Base-by-base conservation (phyloP, 139 green algal genomes). In the Edaphochlamys debaryana region DNA sequence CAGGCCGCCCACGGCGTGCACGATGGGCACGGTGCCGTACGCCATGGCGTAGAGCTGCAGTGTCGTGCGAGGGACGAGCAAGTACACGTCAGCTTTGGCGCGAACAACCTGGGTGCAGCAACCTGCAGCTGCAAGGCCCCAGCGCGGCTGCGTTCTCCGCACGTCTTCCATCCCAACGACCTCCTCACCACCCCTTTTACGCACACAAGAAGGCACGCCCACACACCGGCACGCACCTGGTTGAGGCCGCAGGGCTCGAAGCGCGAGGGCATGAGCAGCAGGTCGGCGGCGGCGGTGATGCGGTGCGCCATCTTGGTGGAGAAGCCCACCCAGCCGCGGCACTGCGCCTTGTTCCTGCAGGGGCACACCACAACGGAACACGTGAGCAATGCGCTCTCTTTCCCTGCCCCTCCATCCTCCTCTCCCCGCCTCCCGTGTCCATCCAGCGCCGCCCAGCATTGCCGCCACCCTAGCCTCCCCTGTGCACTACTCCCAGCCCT, bases 21-120 rank as follows among this genome's bases (percentile, higher is more conserved):
- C 96, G 30, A 99, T 91, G 11, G 96, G 96, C 37, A 99, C 93
- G 23, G 97, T 98, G 73, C 97, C 97, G 84, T 99, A 99, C 2
- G 93, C 90, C 96, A 99, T 98, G 37, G 97, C 97, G 64, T 99
- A 98, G 72, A 99, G 87, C 93, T n/a, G 94, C 89, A 17, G 13
- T 25, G 50, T 25, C 15, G 50, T 17, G 17, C 17, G 50, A 58
- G 71, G 93, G 62, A 90, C 38, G 91, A 80, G 69, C 62, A 68
- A n/a, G n/a, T n/a, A n/a, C n/a, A n/a, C n/a, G n/a, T n/a, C n/a
- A n/a, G n/a, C n/a, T n/a, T n/a, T n/a, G n/a, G n/a, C n/a, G n/a
- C n/a, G n/a, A n/a, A n/a, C n/a, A n/a, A n/a, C n/a, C n/a, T n/a
- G n/a, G n/a, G n/a, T n/a, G n/a, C n/a, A n/a, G n/a, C n/a, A n/a